A percentile compares a stretch with the other conserved stretches of the same genome.
Evolutionary conservation across 257 asterid species (phyloP).

Genomic region (Solanum lignicaule): DNA sequence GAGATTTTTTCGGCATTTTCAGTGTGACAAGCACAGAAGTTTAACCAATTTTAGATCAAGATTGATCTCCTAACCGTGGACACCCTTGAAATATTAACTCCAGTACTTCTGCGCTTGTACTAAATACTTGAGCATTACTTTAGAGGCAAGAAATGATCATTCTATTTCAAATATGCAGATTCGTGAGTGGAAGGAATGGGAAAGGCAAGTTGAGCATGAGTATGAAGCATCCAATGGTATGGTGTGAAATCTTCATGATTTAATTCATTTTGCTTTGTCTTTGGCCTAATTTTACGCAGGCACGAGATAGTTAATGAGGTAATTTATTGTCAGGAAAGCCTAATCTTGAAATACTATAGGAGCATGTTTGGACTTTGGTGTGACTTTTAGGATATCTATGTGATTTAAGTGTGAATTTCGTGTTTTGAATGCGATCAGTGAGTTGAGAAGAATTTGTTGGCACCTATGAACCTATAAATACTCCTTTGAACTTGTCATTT

Average conservation of each 20-base stretch:
- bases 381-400: background rate
- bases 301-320: background rate
- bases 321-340: background rate
- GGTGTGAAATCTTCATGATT: background rate
- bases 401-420: background rate
- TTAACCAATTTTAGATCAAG: background rate
- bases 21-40: background rate
- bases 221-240: constrained; percentile 40
- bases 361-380: background rate
- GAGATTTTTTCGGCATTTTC: background rate
- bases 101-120: background rate
- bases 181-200: constrained; percentile 97
- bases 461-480: background rate
- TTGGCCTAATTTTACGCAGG: background rate
- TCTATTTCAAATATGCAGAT: constrained; percentile 29
- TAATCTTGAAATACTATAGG: background rate
- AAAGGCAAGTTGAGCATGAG: constrained; percentile 27
- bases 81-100: background rate
- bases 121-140: background rate
- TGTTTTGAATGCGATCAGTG: background rate
- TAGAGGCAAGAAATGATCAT: background rate
- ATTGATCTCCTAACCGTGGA: background rate
- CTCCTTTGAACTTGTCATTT: background rate
- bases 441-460: background rate
- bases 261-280: background rate